Percentiles rank a stretch among this genome's conserved stretches.
These are phyloP conservation scores for Cairneyella variabilis DNA, from an alignment of 495 filamentous ascomycete genomes.

Conservation along the genomic window DNA sequence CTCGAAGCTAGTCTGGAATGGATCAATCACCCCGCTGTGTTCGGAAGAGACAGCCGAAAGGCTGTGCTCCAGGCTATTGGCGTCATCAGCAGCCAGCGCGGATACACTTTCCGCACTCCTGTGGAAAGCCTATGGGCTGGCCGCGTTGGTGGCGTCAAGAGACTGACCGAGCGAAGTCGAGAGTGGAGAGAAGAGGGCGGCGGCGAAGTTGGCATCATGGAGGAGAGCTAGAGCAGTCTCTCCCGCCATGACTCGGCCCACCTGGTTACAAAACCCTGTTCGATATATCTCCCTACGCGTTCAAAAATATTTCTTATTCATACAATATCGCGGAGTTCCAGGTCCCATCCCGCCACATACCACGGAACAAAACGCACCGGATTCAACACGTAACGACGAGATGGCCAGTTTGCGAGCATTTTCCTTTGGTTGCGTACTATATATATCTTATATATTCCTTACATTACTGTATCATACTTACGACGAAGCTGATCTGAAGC, in stretches of 20 bases:
- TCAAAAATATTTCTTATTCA: background rate
- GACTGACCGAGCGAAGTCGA: constrained; percentile 70
- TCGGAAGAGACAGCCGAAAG: constrained; percentile 91
- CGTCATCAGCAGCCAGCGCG: constrained; percentile 90
- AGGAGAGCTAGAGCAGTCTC: constrained; percentile 66
- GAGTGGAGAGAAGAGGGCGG: constrained; percentile 80
- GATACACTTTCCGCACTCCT: constrained; percentile 86
- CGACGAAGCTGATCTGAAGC: background rate
- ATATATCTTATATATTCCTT: no score
- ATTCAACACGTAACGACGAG: background rate
- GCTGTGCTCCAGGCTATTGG: constrained; percentile 95
- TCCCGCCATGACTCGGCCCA: no score
- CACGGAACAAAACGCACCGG: background rate
- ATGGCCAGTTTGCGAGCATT: background rate
- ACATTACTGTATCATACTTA: background rate
- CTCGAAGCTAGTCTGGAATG: constrained; percentile 94
- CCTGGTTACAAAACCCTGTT: background rate
- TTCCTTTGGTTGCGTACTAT: background rate
- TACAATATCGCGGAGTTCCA: background rate
- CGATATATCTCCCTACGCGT: background rate
- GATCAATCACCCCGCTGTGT: constrained; percentile 97
- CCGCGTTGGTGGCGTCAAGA: constrained; percentile 71
- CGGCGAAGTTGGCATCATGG: constrained; percentile 74
- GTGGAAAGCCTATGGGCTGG: constrained; percentile 83
- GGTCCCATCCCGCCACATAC: background rate